Evolutionary conservation across 2,329 filamentous ascomycete species (phyloP), one percentile per base, ranked within the genome.

Genomic region (Colletotrichum nymphaeae): DNA sequence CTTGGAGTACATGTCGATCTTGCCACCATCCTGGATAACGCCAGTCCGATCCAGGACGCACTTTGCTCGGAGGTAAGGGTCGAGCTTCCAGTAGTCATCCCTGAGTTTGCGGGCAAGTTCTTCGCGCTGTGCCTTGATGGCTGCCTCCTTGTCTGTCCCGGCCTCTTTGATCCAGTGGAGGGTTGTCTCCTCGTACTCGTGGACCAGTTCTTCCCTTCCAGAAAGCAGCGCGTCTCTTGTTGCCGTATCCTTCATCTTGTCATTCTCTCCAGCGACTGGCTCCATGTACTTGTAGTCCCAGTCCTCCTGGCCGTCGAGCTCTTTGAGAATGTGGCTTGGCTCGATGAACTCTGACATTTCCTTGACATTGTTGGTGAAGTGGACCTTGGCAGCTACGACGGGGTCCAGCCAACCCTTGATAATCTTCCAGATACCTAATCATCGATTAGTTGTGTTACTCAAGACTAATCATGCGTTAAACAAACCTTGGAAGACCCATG

Each of bases 401-500:
- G 97, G 97, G 81, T 99, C 97, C 49, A 99, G 90, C 97, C 97
- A 99, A 77, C 95, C 95, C 76, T 91, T 92, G 80, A 99, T 97
- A 76, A 99, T 94, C 81, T 91, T 95, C 97, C 96, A 98, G 76
- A 98, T 94, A n/a, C 94, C 93, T 94, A 72, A 1, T 9, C 14
- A n/a, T 30, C 49, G 22, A 71, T 49, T 37, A 74, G 58, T 9
- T 37, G 37, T 22, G 24, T 26, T 19, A 28, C 32, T 66, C 16
- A 30, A 9, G 16, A 28, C 12, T 7, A 5, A 19, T 3, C n/a
- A 11, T 6, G 14, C 82, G 76, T 22, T 79, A 80, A 26, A 83
- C 87, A 68, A 83, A 93, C 94, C 93, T 86, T 97, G 95, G 85
- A 99, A 99, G 58, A 99, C 86, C 97, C 97, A 99, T 4, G 97